phyloP scores from a whole-genome alignment of 2,329 filamentous ascomycete genomes.

The Fonsecaea erecta region DNA sequence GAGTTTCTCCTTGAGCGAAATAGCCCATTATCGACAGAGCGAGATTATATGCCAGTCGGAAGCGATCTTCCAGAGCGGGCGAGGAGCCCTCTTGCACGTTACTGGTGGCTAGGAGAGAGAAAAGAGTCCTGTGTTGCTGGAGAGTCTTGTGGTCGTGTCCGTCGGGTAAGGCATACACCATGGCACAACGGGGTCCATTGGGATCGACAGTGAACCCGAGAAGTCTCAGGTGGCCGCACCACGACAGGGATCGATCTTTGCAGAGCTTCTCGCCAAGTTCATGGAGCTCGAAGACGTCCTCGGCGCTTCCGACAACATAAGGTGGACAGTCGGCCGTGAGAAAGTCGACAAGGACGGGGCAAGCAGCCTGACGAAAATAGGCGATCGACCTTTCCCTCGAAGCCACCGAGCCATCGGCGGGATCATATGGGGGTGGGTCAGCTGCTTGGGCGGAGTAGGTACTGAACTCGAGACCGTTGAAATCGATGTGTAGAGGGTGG shows the following conservation, averaged over 20 bases:
- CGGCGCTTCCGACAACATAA: conserved; percentile 32
- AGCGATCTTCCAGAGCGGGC: conserved; percentile 62
- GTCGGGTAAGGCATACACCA: conserved; percentile 37
- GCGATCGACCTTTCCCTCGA: conserved; percentile 32
- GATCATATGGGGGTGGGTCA: conserved; percentile 38
- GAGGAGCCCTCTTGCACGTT: conserved; percentile 45
- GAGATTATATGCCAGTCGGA: conserved; percentile 64
- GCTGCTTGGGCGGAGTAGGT: conserved; percentile 24
- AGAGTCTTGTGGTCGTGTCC: conserved; percentile 31
- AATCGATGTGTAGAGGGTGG: conserved; percentile 38
- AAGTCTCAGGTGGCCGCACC: conserved; percentile 45
- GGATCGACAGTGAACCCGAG: conserved; percentile 43
- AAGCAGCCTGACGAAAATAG: conserved; percentile 30
- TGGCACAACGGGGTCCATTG: conserved; percentile 33
- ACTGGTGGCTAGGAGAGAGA: conserved; percentile 34
- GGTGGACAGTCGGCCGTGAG: conserved; percentile 31
- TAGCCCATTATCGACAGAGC: conserved; percentile 61
- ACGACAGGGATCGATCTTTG: conserved; percentile 31
- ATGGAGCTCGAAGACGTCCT: conserved; percentile 35
- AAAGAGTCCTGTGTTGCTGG: conserved; percentile 36
- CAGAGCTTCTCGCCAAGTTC: conserved; percentile 34
- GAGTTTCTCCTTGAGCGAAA: conserved; percentile 60
- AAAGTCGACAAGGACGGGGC: conserved; percentile 36
- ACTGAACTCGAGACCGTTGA: conserved; percentile 32
- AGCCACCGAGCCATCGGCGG: conserved; percentile 25